Evolutionary conservation across 176 grass and related monocot genomes (phyloP).

Genomic region (Oryza australiensis): DNA sequence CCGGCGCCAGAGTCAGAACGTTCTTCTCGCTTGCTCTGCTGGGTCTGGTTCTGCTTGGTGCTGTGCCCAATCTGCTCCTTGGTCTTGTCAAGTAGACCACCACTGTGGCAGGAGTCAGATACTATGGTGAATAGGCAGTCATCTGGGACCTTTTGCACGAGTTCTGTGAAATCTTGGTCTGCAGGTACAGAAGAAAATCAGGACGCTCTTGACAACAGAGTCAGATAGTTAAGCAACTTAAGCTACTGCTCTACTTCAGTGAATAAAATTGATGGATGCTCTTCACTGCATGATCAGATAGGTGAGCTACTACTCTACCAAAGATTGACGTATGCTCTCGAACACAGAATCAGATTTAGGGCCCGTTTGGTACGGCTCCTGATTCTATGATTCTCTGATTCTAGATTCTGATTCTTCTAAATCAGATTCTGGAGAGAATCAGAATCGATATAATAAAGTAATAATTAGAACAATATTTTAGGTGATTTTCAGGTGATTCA

Average conservation of each 20-base stretch:
- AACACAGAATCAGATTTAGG: no score
- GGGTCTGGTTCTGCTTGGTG: slow-evolving; percentile 40
- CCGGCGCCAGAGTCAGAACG: slow-evolving; percentile 27
- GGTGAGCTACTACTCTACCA: no score
- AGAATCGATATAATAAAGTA: no score
- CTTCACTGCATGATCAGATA: no score
- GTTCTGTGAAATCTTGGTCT: slow-evolving; percentile 89
- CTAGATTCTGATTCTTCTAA: no score
- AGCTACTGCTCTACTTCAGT: not conserved
- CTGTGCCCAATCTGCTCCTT: slow-evolving; percentile 94
- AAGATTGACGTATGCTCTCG: no score
- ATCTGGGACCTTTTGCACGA: slow-evolving; percentile 62
- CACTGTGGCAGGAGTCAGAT: slow-evolving; percentile 87
- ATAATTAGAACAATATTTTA: no score
- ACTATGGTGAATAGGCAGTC: slow-evolving; percentile 80
- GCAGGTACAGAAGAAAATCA: not conserved
- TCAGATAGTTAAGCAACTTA: no score
- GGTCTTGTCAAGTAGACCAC: slow-evolving; percentile 72
- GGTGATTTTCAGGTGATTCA: no score
- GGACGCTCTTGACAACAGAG: not conserved
- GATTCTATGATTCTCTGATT: no score
- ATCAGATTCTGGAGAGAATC: no score
- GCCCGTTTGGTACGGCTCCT: no score
- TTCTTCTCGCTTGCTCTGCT: slow-evolving; percentile 14
- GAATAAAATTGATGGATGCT: not conserved